Evolutionary conservation across 768 basidiomycete genomes (phyloP).

Genomic region (Holtermannia corniformis): DNA sequence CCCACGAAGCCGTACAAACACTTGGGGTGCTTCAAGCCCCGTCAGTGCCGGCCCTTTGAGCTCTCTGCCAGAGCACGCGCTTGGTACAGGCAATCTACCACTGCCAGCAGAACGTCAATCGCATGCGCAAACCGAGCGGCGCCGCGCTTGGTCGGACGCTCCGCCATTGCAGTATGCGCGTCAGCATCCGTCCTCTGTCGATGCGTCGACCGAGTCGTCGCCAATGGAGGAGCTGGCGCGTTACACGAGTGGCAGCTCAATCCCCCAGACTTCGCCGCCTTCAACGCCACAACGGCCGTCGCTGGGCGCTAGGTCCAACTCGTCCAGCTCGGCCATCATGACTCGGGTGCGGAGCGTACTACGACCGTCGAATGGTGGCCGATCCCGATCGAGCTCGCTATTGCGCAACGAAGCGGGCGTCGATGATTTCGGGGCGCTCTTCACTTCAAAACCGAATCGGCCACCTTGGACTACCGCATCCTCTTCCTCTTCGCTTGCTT

Average conservation of each 20-base stretch:
- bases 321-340: constrained; percentile 29
- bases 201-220: constrained; percentile 3
- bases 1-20: constrained; percentile 24
- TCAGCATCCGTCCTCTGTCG: neutral
- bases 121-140: constrained; percentile 6
- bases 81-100: neutral
- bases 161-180: constrained; percentile 14
- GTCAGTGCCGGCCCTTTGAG: constrained; percentile 11
- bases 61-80: constrained; percentile 17
- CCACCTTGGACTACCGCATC: constrained; percentile 4
- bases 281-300: constrained; percentile 14
- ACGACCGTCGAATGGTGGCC: constrained; percentile 6
- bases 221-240: neutral
- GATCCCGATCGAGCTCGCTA: constrained; percentile 16
- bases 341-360: constrained; percentile 25
- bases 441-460: neutral
- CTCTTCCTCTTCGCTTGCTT: constrained; percentile 9
- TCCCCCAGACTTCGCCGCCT: constrained; percentile 4
- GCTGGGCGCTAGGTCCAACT: constrained; percentile 22
- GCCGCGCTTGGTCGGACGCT: constrained; percentile 32
- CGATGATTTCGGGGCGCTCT: constrained; percentile 23
- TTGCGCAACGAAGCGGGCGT: constrained; percentile 9
- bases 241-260: neutral
- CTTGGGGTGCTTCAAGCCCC: constrained; percentile 11
- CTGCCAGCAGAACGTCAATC: neutral